Conservation (phyloP, 2,329 filamentous ascomycete species). For the Cadophora gregata region DNA sequence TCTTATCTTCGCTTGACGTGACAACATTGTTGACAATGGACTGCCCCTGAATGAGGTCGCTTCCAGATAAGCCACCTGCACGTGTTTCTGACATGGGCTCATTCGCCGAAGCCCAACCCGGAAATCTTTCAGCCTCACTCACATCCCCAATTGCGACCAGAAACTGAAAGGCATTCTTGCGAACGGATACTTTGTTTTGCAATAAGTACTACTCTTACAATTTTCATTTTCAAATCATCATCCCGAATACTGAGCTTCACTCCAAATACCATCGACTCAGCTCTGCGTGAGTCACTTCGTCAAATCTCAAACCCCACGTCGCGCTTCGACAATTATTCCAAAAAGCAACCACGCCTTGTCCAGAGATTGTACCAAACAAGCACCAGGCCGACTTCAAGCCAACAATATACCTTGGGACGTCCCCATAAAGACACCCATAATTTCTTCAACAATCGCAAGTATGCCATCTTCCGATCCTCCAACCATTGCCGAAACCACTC, state of each 20-base stretch:
- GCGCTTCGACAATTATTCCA: slow-evolving; percentile 15
- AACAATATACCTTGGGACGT: neutral
- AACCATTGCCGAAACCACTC: slow-evolving; percentile 23
- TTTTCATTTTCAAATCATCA: neutral
- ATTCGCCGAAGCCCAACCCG: neutral
- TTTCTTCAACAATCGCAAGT: neutral
- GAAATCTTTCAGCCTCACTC: slow-evolving; percentile 11
- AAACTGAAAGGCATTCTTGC: neutral
- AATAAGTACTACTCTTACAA: neutral
- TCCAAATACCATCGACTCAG: neutral
- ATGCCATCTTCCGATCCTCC: slow-evolving; percentile 36
- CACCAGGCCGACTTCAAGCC: neutral
- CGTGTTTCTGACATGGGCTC: slow-evolving; percentile 11
- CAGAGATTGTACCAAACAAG: neutral
- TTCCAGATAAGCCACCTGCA: slow-evolving; percentile 2
- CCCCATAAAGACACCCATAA: neutral
- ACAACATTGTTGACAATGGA: neutral
- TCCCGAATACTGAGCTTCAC: neutral
- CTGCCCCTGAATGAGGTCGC: neutral
- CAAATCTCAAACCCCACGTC: slow-evolving; percentile 23
- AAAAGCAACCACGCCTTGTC: slow-evolving; percentile 13
- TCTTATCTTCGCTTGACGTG: neutral
- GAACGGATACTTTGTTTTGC: neutral
- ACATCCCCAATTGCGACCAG: neutral
- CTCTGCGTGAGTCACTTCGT: slow-evolving; percentile 25